Conservation (phyloP, 2,329 filamentous ascomycete species). For the Ophiostoma sp. region DNA sequence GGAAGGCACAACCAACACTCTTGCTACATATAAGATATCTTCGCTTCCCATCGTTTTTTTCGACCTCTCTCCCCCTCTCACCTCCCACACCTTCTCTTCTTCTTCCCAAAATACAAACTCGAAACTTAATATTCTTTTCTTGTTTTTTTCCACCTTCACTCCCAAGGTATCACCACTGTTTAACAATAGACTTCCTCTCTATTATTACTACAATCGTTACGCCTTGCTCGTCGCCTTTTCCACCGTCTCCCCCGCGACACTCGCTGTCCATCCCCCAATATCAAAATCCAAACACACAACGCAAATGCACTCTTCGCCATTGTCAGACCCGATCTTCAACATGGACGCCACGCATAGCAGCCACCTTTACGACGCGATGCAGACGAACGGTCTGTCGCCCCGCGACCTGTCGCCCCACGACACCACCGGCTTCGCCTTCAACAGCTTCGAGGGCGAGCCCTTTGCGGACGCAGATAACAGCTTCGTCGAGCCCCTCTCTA, state of each 20-base stretch:
- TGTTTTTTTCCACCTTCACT: not conserved
- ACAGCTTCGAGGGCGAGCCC: not conserved
- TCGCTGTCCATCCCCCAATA: not conserved
- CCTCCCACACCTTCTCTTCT: not conserved
- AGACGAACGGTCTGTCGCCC: not conserved
- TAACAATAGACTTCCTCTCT: not conserved
- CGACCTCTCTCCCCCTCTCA: not conserved
- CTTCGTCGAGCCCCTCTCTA: not conserved
- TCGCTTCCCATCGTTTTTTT: not conserved
- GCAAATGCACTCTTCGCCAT: not conserved
- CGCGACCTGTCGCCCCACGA: not conserved
- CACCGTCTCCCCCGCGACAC: not conserved
- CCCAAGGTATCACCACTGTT: not conserved
- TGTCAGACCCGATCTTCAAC: not conserved
- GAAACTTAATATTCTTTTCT: not conserved
- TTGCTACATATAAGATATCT: slow-evolving; percentile 2
- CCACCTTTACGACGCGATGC: not conserved
- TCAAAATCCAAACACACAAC: not conserved
- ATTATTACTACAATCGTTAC: not conserved
- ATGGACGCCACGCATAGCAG: not conserved
- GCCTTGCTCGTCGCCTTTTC: not conserved
- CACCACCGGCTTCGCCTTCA: not conserved
- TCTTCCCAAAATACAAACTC: not conserved
- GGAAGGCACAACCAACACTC: not conserved
- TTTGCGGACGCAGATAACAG: not conserved